A percentile compares a stretch with the other conserved stretches of the same genome.
phyloP scores from a whole-genome alignment of 2,329 filamentous ascomycete species.

The Ceratocystis cacaofunesta region DNA sequence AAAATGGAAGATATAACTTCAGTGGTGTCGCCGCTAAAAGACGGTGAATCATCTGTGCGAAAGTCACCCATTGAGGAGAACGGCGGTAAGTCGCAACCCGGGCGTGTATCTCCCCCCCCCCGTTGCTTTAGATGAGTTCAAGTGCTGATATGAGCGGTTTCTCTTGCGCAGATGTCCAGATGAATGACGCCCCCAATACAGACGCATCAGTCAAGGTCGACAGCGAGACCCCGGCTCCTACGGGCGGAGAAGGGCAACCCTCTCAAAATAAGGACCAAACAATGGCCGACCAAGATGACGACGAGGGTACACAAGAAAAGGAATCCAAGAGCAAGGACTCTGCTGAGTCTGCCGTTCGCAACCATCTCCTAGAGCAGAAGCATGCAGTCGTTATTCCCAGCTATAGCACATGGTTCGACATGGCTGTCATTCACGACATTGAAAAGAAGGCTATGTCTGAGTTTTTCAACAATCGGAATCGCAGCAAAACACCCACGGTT shows the following conservation, averaged over 20 bases:
- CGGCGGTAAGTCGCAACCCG: constrained; percentile 12
- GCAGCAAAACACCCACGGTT: constrained; percentile 91
- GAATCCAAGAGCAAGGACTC: constrained; percentile 62
- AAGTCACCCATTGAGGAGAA: constrained; percentile 12
- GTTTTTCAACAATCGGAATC: constrained; percentile 96
- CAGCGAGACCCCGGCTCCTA: constrained; percentile 43
- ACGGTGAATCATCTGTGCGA: not conserved
- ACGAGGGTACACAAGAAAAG: constrained; percentile 34
- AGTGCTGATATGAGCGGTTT: not conserved
- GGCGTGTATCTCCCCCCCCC: not conserved
- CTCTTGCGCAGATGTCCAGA: constrained; percentile 41
- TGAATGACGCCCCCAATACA: constrained; percentile 37
- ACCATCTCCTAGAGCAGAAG: constrained; percentile 83
- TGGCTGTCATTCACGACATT: constrained; percentile 79
- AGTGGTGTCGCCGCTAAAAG: constrained; percentile 2
- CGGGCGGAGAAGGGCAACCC: constrained; percentile 48
- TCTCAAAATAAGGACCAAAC: constrained; percentile 30
- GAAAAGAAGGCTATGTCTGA: constrained; percentile 92
- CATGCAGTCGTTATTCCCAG: constrained; percentile 93
- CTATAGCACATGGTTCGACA: constrained; percentile 98
- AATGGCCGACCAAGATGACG: constrained; percentile 35
- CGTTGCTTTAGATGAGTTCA: not conserved
- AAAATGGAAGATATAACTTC: constrained; percentile 12
- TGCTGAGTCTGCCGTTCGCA: constrained; percentile 72
- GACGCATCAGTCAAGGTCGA: constrained; percentile 46